A percentile compares a stretch with the other conserved stretches of the same genome.
Conservation (phyloP, 192 early-diverging fungal species). For the Funneliformis mosseae region DNA sequence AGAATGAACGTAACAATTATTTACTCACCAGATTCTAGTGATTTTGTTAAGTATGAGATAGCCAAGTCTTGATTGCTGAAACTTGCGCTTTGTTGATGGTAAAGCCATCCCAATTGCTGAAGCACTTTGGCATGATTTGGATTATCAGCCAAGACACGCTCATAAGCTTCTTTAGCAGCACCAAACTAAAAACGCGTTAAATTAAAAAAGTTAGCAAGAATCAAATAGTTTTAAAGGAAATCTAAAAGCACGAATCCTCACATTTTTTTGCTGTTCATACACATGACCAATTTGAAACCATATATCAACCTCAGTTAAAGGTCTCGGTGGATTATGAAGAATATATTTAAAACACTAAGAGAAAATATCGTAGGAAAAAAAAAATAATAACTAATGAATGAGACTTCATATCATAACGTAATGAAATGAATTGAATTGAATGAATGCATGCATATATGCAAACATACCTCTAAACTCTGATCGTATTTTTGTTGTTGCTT, state of each 20-base stretch:
- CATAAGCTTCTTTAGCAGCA: conserved; percentile 88
- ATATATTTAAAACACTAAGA: conserved; percentile 89
- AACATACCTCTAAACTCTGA: conserved; percentile 64
- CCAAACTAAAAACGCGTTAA: conserved; percentile 46
- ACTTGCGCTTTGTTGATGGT: conserved; percentile 80
- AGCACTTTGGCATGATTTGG: conserved; percentile 94
- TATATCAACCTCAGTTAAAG: conserved; percentile 93
- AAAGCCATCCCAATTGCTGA: conserved; percentile 97
- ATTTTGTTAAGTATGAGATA: conserved; percentile 78
- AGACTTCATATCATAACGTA: background rate
- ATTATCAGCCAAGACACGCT: conserved; percentile 83
- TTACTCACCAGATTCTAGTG: conserved; percentile 61
- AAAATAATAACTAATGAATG: no score
- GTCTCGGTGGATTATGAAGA: conserved; percentile 82
- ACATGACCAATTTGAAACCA: conserved; percentile 99
- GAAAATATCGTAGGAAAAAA: background rate
- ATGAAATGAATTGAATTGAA: no score
- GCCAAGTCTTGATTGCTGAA: conserved; percentile 88
- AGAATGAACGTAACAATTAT: conserved; percentile 22
- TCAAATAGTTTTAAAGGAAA: background rate
- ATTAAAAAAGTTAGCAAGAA: conserved; percentile 17
- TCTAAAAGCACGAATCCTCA: conserved; percentile 35
- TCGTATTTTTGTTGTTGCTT: conserved; percentile 85
- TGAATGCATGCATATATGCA: background rate
- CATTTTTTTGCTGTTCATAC: conserved; percentile 93